Percentiles rank a stretch among this genome's conserved stretches.
These are phyloP conservation scores for Starmerella potacharoeniae DNA, from an alignment of 805 yeast genomes.

Conservation along the genomic window DNA sequence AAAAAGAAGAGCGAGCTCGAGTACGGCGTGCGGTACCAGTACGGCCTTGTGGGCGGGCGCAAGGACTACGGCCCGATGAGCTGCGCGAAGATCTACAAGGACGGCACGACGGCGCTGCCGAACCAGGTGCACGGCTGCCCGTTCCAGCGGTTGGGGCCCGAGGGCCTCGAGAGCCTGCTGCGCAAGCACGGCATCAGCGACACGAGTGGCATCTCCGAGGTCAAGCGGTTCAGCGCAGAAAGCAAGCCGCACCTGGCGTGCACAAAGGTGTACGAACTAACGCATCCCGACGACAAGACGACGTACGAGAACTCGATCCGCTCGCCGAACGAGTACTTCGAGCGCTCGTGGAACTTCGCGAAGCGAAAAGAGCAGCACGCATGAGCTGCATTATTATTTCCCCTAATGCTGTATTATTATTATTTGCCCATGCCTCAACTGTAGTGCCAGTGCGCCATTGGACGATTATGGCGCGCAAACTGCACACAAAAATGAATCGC, in stretches of 20 bases:
- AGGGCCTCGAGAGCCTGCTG: slow-evolving; percentile 46
- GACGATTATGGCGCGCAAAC: too few species aligned
- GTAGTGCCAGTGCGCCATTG: too few species aligned
- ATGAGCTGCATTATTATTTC: too few species aligned
- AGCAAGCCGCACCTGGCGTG: slow-evolving; percentile 79
- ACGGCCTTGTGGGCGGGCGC: slow-evolving; percentile 86
- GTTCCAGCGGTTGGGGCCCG: slow-evolving; percentile 62
- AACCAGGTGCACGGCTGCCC: slow-evolving; percentile 79
- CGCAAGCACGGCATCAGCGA: slow-evolving; percentile 55
- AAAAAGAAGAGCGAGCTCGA: slow-evolving; percentile 44
- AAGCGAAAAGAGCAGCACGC: slow-evolving; percentile 1
- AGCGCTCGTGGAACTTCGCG: slow-evolving; percentile 17
- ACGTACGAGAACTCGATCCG: slow-evolving; percentile 47
- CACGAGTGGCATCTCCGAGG: slow-evolving; percentile 41
- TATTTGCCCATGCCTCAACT: too few species aligned
- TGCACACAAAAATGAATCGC: too few species aligned
- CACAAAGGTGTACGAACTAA: slow-evolving; percentile 72
- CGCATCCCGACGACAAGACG: slow-evolving; percentile 34
- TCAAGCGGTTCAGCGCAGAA: slow-evolving; percentile 55
- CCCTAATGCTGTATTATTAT: too few species aligned
- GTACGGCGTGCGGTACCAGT: slow-evolving; percentile 77
- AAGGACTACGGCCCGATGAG: slow-evolving; percentile 78
- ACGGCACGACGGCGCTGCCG: slow-evolving; percentile 40
- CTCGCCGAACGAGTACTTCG: slow-evolving; percentile 79
- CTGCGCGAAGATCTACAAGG: slow-evolving; percentile 63